Conservation (phyloP, 2,329 filamentous ascomycete genomes). For the Paraconiothyrium brasiliense region DNA sequence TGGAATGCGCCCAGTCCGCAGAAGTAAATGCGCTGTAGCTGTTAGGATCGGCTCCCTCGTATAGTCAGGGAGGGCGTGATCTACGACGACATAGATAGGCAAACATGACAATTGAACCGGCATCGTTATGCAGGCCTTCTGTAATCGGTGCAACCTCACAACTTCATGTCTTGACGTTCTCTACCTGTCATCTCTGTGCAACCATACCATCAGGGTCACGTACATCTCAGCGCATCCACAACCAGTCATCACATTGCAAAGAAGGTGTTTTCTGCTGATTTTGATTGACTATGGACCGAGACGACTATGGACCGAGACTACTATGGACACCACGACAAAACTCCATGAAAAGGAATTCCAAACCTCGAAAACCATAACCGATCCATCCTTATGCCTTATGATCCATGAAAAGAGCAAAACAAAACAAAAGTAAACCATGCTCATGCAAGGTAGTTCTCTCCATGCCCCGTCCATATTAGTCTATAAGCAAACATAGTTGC, state of each 20-base stretch:
- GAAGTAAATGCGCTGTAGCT: not conserved
- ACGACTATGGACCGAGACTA: too few species aligned
- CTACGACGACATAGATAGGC: not conserved
- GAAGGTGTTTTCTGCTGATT: not conserved
- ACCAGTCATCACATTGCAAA: not conserved
- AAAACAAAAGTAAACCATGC: too few species aligned
- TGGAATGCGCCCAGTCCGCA: slow-evolving; percentile 56
- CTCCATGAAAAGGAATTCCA: too few species aligned
- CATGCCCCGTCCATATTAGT: too few species aligned
- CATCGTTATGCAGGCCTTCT: not conserved
- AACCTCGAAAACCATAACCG: too few species aligned
- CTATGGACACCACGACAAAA: too few species aligned
- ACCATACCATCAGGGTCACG: not conserved
- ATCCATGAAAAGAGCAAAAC: too few species aligned
- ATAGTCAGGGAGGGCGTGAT: not conserved
- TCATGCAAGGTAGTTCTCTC: too few species aligned
- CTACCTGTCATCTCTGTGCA: not conserved
- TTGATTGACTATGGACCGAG: too few species aligned
- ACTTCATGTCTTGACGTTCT: not conserved
- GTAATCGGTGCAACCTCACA: not conserved
- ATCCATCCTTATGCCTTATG: too few species aligned
- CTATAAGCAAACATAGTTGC: too few species aligned
- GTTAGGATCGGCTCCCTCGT: not conserved
- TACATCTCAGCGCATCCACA: not conserved
- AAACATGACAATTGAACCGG: not conserved